Base-by-base conservation (phyloP, 805 yeast genomes). In the Hanseniaspora taiwanica region DNA sequence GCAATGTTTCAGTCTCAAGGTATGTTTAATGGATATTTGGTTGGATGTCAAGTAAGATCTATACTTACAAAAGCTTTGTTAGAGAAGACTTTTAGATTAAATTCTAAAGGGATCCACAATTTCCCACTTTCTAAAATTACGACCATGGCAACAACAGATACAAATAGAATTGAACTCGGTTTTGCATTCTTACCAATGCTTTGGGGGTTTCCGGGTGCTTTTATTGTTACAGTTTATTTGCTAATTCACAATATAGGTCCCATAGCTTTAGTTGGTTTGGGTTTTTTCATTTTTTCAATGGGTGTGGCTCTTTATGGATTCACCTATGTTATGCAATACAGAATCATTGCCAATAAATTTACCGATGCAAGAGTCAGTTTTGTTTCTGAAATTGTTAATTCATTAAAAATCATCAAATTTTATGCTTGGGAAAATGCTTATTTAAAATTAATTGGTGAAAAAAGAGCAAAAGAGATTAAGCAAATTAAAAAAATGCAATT, bases 391-490 rank as follows among this genome's bases (percentile, higher is more conserved):
- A 68, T 76, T 10, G 58, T 78, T 44, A 67, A 65, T 45, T 68
- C 72, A 49, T 68, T 78, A 59, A 76, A 72, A 48, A 68, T 78
- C 54, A 79, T 83, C 58, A 83, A 83, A 60, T 79, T 69, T 55
- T 84, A 83, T 54, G 76, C 87, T 2, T 83, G 94, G 94, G 94
- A 84, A 60, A 66, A 65, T n/a, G 82, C 94, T 1, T 84, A 81
- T 54, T 62, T 65, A 36, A 57, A 64, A 7, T 56, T 68, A 35
- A 66, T 84, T 29, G 50, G 70, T 3, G 62, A 62, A 3, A 62
- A 71, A 17, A 68, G 94, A 48, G 47, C 49, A 1, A 54, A 61
- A n/a, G 94, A 83, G 57, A 72, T 78, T 71, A 45, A 48, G 2
- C 60, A 62, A 37, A 64, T 83, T 45, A 65, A 72, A 48, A 62